These are phyloP conservation scores for Candida golubevii DNA, from an alignment of 805 yeast species.

Conservation along the genomic window DNA sequence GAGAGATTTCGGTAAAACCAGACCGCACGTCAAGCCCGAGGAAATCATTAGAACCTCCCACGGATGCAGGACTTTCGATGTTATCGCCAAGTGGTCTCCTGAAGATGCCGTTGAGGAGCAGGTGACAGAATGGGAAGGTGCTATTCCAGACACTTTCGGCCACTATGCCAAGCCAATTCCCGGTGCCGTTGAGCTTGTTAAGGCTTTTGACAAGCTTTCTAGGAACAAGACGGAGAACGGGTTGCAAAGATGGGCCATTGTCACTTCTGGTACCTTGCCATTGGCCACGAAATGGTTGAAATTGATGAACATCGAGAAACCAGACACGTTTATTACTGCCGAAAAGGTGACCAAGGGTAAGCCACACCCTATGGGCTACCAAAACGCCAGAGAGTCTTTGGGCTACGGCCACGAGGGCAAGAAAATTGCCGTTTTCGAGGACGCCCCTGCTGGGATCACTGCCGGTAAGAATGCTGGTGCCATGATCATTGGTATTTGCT, in stretches of 20 bases:
- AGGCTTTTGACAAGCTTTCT: slow-evolving; percentile 48
- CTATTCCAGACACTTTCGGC: slow-evolving; percentile 69
- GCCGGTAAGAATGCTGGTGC: slow-evolving; percentile 87
- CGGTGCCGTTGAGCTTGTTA: slow-evolving; percentile 66
- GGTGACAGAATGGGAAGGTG: slow-evolving; percentile 62
- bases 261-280: slow-evolving; percentile 75
- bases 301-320: slow-evolving; percentile 55
- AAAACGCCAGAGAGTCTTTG: slow-evolving; percentile 48
- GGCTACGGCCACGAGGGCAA: slow-evolving; percentile 34
- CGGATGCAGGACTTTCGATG: slow-evolving; percentile 81
- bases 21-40: slow-evolving; percentile 65
- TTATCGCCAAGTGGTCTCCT: slow-evolving; percentile 69
- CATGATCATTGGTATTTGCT: slow-evolving; percentile 75
- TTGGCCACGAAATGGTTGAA: slow-evolving; percentile 79
- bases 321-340: slow-evolving; percentile 77
- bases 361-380: slow-evolving; percentile 84
- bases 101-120: slow-evolving; percentile 64
- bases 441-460: slow-evolving; percentile 82
- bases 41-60: slow-evolving; percentile 71
- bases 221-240: slow-evolving; percentile 37
- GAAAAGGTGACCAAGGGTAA: slow-evolving; percentile 76
- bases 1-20: slow-evolving; percentile 64
- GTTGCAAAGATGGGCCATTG: slow-evolving; percentile 74
- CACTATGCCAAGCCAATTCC: slow-evolving; percentile 69
- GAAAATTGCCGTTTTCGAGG: slow-evolving; percentile 71